Base-by-base conservation (phyloP, 164 flowering plant species). In the Chloranthus sessilifolius region DNA sequence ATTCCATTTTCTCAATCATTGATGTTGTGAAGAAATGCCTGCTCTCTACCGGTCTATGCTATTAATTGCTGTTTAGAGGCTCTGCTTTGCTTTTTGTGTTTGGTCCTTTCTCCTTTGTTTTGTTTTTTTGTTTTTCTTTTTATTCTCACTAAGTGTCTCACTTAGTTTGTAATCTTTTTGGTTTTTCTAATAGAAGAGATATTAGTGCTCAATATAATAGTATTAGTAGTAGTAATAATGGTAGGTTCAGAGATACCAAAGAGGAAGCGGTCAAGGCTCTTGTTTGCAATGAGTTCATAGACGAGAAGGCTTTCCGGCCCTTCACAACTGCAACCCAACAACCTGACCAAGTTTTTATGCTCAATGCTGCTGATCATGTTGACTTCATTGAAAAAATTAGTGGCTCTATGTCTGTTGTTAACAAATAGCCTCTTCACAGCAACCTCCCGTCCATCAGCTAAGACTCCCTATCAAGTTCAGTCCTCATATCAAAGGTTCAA, bases 401-500 rank as follows among this genome's bases (percentile, higher is more conserved):
- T 57, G 16, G 59, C 52, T 38, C 61, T 47, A 20, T 51, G 50
- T 44, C 54, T 72, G 30, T 74, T 64, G 23, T 46, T 73, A 5
- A 62, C 29, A 43, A 62, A 74, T 23, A 79, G 64, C 11, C 85
- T 68, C 55, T 82, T 82, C 31, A 82, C 66, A 2, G 85, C 89
- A 39, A 82, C 68, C 54, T 82, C 85, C 60, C 89, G 72, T 26
- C 85, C 85, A 56, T 79, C 89, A 22, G 59, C 65, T 49, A 82
- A 39, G 21, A 70, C 74, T 47, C 88, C 88, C 88, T 82, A 40
- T 21, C 17, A 15, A 23, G n/a, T n/a, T n/a, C n/a, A n/a, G n/a
- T n/a, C n/a, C n/a, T n/a, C n/a, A n/a, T n/a, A n/a, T n/a, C n/a
- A n/a, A n/a, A n/a, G n/a, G n/a, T n/a, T n/a, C n/a, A n/a, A n/a